phyloP scores from a whole-genome alignment of 73 alveolate genomes.

The Tetrahymena elliotti region DNA sequence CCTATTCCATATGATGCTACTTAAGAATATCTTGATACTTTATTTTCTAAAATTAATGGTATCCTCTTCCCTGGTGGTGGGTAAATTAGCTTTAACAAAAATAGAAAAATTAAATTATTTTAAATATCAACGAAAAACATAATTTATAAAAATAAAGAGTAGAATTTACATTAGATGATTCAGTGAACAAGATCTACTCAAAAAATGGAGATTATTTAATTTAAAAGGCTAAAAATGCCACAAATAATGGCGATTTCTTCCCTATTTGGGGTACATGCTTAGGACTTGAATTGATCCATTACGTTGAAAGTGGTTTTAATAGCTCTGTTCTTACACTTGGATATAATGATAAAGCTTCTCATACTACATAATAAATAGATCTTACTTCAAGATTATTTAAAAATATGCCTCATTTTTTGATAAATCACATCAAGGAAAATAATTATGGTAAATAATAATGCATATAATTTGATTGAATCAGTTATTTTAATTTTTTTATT shows the following conservation, averaged over 20 bases:
- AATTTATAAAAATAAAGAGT: not conserved
- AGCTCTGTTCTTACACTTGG: not conserved
- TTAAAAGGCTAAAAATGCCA: not conserved
- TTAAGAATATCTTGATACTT: constrained; percentile 5
- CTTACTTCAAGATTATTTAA: not conserved
- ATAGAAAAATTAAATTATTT: too few relatives aligned
- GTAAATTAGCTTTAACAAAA: not conserved
- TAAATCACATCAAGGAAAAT: not conserved
- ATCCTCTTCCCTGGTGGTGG: constrained; percentile 58
- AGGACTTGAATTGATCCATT: constrained; percentile 41
- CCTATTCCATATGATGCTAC: constrained; percentile 45
- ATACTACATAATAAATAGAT: not conserved
- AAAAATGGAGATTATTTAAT: not conserved
- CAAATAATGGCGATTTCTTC: constrained; percentile 46
- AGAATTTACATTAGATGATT: not conserved
- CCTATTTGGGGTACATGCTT: constrained; percentile 65
- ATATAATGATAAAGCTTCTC: not conserved
- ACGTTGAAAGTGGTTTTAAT: constrained; percentile 1
- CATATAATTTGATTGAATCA: not conserved
- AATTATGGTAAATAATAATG: not conserved
- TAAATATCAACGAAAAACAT: too few relatives aligned
- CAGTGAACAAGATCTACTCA: not conserved
- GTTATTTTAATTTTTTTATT: too few relatives aligned
- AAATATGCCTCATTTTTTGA: not conserved
- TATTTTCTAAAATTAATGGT: constrained; percentile 45